These are phyloP conservation scores for Pueraria montana DNA, from an alignment of 306 rosid genomes.

Conservation along the genomic window DNA sequence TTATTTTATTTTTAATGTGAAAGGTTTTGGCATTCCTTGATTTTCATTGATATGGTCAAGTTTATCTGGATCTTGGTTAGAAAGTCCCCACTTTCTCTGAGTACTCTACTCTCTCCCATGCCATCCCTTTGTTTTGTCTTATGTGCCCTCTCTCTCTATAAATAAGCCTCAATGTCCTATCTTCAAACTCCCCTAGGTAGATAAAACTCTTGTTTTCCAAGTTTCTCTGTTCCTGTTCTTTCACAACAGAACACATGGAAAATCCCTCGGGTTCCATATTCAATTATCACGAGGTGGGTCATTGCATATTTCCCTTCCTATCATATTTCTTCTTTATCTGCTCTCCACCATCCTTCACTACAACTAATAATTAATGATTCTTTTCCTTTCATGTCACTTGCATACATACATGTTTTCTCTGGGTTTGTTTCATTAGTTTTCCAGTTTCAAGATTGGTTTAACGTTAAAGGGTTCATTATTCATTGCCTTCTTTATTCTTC, in stretches of 20 bases:
- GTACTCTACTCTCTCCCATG: conserved; percentile 37
- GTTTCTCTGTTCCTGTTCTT: not conserved
- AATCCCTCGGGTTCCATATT: conserved; percentile 56
- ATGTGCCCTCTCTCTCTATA: conserved; percentile 53
- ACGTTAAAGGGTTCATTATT: not conserved
- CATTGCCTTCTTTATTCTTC: not conserved
- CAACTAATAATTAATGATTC: not conserved
- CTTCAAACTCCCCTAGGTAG: conserved; percentile 39
- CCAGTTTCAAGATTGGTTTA: not conserved
- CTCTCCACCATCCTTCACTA: not conserved
- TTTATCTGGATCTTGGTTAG: conserved; percentile 49
- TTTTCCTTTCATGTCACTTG: not conserved
- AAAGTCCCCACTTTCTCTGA: conserved; percentile 39
- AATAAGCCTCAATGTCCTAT: conserved; percentile 47
- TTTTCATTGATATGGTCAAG: conserved; percentile 54
- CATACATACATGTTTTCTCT: not conserved
- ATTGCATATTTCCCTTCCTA: not conserved
- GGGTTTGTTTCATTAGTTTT: conserved; percentile 18
- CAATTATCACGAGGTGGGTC: conserved; percentile 72
- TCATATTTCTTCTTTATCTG: conserved; percentile 17
- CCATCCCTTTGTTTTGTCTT: conserved; percentile 53
- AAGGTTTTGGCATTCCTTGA: conserved; percentile 38
- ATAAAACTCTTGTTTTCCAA: not conserved
- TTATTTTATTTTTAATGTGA: not conserved
- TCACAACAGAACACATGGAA: conserved; percentile 61